A percentile compares a stretch with the other conserved stretches of the same genome.
These are phyloP conservation scores for Artemisia annua DNA, from an alignment of 129 eudicot species.

Conservation along the genomic window DNA sequence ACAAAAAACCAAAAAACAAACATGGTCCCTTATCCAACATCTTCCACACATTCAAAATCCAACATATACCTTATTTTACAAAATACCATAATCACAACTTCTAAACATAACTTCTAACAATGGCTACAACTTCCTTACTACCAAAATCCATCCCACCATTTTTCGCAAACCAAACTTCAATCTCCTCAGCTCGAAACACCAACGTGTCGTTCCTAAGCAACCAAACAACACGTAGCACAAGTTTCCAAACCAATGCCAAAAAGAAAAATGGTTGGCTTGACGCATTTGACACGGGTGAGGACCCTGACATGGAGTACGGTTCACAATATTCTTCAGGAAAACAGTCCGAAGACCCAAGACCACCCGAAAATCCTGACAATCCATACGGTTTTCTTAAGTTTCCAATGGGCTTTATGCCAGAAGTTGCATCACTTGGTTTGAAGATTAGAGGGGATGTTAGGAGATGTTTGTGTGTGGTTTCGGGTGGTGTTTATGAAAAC, in stretches of 20 bases:
- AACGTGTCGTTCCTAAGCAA: constrained; percentile 38
- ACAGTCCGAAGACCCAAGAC: constrained; percentile 89
- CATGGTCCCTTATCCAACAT: constrained; percentile 45
- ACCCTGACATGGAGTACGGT: constrained; percentile 79
- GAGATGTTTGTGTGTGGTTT: constrained; percentile 71
- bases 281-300: constrained; percentile 84
- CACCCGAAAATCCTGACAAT: constrained; percentile 76
- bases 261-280: constrained; percentile 82
- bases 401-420: constrained; percentile 70
- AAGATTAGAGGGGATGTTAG: constrained; percentile 88
- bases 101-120: constrained; percentile 20
- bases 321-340: constrained; percentile 61
- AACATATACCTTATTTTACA: neutral
- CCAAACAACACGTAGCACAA: constrained; percentile 28
- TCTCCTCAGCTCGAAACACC: constrained; percentile 30
- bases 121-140: constrained; percentile 60
- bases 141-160: constrained; percentile 55
- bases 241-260: constrained; percentile 55
- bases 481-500: constrained; percentile 93
- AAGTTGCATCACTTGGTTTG: constrained; percentile 71
- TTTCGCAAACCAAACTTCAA: constrained; percentile 39
- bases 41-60: constrained; percentile 52
- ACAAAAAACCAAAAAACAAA: constrained; percentile 15
- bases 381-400: constrained; percentile 90
- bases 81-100: constrained; percentile 3